phyloP scores from a whole-genome alignment of 1,284 basidiomycete genomes.

The Xanthoconium separans region DNA sequence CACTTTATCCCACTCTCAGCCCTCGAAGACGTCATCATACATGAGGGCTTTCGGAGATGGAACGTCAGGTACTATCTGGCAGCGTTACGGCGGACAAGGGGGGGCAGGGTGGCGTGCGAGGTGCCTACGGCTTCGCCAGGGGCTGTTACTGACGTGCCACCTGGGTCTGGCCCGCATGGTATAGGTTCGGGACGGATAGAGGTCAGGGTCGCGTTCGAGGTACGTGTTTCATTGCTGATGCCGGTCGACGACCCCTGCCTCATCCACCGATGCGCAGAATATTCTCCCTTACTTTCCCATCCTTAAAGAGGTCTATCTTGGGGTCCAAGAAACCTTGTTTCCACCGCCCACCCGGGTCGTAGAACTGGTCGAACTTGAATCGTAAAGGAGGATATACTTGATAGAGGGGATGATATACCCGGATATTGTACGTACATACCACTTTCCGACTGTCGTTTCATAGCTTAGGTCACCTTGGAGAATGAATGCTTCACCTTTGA shows the following conservation, averaged over 20 bases:
- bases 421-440: neutral
- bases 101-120: no score
- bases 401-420: neutral
- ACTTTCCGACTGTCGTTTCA: neutral
- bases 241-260: neutral
- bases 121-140: neutral
- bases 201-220: constrained; percentile 55
- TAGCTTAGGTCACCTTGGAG: neutral
- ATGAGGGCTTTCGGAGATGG: constrained; percentile 72
- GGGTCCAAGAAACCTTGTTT: constrained; percentile 45
- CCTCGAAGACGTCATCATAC: constrained; percentile 65
- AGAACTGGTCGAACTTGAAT: neutral
- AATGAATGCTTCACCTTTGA: no score
- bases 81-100: constrained; percentile 37
- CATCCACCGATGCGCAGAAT: constrained; percentile 46
- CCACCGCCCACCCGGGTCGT: neutral
- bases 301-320: constrained; percentile 56
- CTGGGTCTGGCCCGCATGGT: no score
- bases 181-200: constrained; percentile 16
- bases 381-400: neutral
- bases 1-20: constrained; percentile 57
- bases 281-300: constrained; percentile 62
- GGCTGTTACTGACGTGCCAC: neutral
- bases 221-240: constrained; percentile 25
- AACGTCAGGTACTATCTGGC: constrained; percentile 68